Base-by-base conservation (phyloP, 768 basidiomycete genomes). In the Mycena vitilis region DNA sequence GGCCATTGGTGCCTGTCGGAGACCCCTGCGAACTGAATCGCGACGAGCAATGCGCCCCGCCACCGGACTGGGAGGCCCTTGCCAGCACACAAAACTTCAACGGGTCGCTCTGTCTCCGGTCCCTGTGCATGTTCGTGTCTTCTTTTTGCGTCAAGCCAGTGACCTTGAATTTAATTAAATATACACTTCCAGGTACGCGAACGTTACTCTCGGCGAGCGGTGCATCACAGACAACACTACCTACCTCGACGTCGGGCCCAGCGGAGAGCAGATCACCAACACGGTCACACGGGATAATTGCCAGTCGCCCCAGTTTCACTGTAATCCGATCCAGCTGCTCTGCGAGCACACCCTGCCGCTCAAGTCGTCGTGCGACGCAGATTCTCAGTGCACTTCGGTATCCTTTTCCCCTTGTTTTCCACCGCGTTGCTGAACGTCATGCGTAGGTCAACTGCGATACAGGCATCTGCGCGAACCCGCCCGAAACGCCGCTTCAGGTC, bases 231-330 rank as follows among this genome's bases (percentile, higher is more conserved):
- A 90, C 65, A 86, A 85, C 71, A 85, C 82, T 10, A 82, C 84
- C 1, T 89, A 89, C 72, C 79, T 84, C 60, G 85, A 84, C 56
- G 79, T 82, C 60, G 82, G 81, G 6, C 77, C 80, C 22, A 77
- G 78, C 42, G 80, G 77, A 20, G 74, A 79, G 42, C 79, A 83
- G 66, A 83, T 82, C 74, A 81, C 80, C 20, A 86, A 83, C 70
- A 81, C 84, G 63, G 80, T 91, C n/a, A 83, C 84, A 30, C 80
- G 89, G 59, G 82, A 86, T 73, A 90, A 91, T 75, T 92, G 90
- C 75, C 81, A 79, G 16, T 83, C 82, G 6, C 82, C 86, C 3
- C 79, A 77, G 13, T 77, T 87, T 10, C 90, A 87, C 76, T 91
- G 91, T 75, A 87, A 88, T 66, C 79, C 82, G 8, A 71, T 73